Evolutionary conservation across 108 stramenopile genomes (phyloP), one percentile per base, ranked within the genome.

Genomic region (Cyclostephanos invisitatus): DNA sequence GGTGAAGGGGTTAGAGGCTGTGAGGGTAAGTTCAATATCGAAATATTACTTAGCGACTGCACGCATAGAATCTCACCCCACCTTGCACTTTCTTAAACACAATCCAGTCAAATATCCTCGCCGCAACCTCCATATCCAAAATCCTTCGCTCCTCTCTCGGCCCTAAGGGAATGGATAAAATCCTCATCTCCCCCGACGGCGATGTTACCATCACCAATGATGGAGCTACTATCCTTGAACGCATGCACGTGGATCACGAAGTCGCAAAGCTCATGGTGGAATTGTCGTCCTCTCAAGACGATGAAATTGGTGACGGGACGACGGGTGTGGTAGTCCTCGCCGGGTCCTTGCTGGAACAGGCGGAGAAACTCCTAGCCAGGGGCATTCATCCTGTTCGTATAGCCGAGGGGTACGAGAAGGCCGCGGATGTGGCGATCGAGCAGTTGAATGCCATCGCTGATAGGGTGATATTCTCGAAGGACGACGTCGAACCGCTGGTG

Each of bases 181-280:
- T 99, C 88, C 82, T 99, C 59, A 97, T 99, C 40, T 91, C 86
- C 57, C 92, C 94, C 24, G 98, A 98, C 74, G 98, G 98, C 8
- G 99, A 99, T 64, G 97, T 99, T 36, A 98, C 99, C 71, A 98
- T 99, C 77, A 97, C 97, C 65, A 99, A 99, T 79, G 99, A 99
- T 71, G 99, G 99, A 10, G 99, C 99, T 14, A 99, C 99, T 75
- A 99, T 99, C 71, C 84, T 99, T 50, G 72, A 89, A 55, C 93
- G 95, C 66, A 94, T 98, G 95, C 89, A 95, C 67, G 94, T 98
- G 28, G 85, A 96, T 76, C 96, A 97, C 66, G 95, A 95, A 77
- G 97, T 98, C 15, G 98, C 98, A 57, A 86, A 91, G 62, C 84
- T 99, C 75, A 90, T 99, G 82, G 99, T 99, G 22, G 99, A 98